These are phyloP conservation scores for Posidonia australis DNA, from an alignment of 106 monocot species.

Conservation along the genomic window DNA sequence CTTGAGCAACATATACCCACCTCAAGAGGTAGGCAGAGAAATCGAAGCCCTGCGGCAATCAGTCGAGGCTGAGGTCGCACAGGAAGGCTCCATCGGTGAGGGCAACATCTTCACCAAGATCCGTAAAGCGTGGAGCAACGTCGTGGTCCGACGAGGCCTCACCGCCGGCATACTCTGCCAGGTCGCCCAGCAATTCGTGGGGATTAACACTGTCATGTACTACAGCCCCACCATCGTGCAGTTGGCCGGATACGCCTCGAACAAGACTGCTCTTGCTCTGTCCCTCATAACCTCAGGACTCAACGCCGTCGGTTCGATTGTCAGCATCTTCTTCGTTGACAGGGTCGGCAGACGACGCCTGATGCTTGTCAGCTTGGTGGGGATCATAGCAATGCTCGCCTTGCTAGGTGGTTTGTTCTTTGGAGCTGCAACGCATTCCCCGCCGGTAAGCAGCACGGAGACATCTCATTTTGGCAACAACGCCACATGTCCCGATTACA, in stretches of 20 bases:
- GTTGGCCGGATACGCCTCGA: constrained; percentile 77
- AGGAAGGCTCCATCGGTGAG: constrained; percentile 51
- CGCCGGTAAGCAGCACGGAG: constrained; percentile 28
- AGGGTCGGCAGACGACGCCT: constrained; percentile 58
- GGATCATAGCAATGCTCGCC: constrained; percentile 46
- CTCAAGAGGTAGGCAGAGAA: constrained; percentile 46
- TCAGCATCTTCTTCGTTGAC: constrained; percentile 74
- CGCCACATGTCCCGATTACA: constrained; percentile 52
- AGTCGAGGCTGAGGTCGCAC: constrained; percentile 39
- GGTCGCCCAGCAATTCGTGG: constrained; percentile 76
- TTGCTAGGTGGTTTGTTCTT: constrained; percentile 47
- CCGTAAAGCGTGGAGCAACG: constrained; percentile 35
- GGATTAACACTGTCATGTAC: constrained; percentile 93
- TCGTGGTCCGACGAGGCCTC: constrained; percentile 52
- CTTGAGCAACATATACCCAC: constrained; percentile 51
- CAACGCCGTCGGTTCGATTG: constrained; percentile 62
- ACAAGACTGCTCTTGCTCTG: constrained; percentile 61
- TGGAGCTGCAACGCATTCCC: constrained; percentile 43
- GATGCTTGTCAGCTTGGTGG: constrained; percentile 54
- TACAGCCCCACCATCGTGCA: constrained; percentile 90
- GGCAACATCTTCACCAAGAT: constrained; percentile 21
- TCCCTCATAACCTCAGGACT: constrained; percentile 79
- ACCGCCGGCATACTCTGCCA: constrained; percentile 57
- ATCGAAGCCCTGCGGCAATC: constrained; percentile 46
- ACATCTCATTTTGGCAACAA: constrained; percentile 26